Percentiles rank a stretch among this genome's conserved stretches.
These are phyloP conservation scores for Penicillium aurantiogriseum DNA, from an alignment of 2,329 filamentous ascomycete species.

Conservation along the genomic window DNA sequence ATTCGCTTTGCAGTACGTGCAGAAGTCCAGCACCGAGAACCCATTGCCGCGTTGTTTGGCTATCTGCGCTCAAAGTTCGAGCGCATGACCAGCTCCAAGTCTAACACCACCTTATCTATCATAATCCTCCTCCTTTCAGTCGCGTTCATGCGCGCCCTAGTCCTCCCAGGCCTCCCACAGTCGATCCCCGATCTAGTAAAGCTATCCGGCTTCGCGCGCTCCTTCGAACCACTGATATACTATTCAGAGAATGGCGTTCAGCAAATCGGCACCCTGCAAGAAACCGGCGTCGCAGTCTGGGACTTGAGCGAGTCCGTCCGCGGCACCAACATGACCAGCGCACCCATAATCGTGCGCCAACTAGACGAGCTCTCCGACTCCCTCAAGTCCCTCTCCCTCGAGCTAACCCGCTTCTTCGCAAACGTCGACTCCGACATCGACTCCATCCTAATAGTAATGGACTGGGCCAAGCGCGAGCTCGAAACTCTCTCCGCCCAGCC, in stretches of 20 bases:
- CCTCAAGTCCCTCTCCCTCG: slow-evolving; percentile 77
- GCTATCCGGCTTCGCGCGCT: slow-evolving; percentile 81
- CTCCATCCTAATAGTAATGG: slow-evolving; percentile 90
- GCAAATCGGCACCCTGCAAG: slow-evolving; percentile 83
- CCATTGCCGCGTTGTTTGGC: slow-evolving; percentile 70
- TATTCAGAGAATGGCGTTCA: slow-evolving; percentile 86
- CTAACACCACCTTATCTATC: slow-evolving; percentile 63
- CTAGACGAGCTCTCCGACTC: slow-evolving; percentile 83
- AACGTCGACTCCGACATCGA: slow-evolving; percentile 93
- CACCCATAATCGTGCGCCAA: slow-evolving; percentile 78
- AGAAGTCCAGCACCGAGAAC: slow-evolving; percentile 84
- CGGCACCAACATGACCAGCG: slow-evolving; percentile 85
- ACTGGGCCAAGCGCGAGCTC: slow-evolving; percentile 88
- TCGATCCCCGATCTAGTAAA: slow-evolving; percentile 85
- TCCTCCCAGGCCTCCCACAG: slow-evolving; percentile 64
- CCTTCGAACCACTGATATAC: slow-evolving; percentile 91
- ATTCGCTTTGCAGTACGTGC: slow-evolving; percentile 84
- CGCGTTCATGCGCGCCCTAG: slow-evolving; percentile 63
- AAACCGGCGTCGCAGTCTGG: slow-evolving; percentile 91
- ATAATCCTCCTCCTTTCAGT: slow-evolving; percentile 64
- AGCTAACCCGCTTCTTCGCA: slow-evolving; percentile 88
- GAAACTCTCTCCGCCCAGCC: slow-evolving; percentile 64
- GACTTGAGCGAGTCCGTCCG: slow-evolving; percentile 89
- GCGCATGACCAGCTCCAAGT: slow-evolving; percentile 66
- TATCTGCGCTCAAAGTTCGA: slow-evolving; percentile 62